Base-by-base conservation (phyloP, 2,329 filamentous ascomycete species). In the Nemania sp. region DNA sequence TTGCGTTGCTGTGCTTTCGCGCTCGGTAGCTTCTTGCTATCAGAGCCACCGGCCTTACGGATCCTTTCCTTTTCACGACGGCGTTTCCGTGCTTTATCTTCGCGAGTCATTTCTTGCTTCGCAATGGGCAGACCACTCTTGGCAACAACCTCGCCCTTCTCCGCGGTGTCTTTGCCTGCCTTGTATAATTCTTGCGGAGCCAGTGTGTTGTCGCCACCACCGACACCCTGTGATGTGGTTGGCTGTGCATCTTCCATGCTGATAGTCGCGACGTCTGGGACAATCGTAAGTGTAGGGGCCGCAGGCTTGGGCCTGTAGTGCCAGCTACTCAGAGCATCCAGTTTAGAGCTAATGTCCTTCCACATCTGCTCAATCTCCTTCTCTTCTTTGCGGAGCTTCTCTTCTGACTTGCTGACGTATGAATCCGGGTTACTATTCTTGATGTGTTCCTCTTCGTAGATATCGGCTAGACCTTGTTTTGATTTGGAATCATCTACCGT, bases 191-290 rank as follows among this genome's bases (percentile, higher is more conserved):
- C 94, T 69, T 97, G 94, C 2, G 94, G 94, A 40, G 94, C 94
- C 56, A 99, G 82, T 77, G 88, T 88, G 66, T 86, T 89, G 60
- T 83, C 77, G 40, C 80, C 82, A 49, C 84, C 84, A 12, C 80
- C 79, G 54, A 91, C 83, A 36, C 88, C 90, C 66, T 86, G 86
- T 37, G 89, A 89, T 0, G 88, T 90, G 14, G 88, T 87, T 6
- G 94, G 93, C 65, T 96, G 88, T 1, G 91, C 93, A 68, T 99
- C 94, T 76, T 99, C 94, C 89, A 97, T 96, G 62, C 83, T 81
- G 61, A 97, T 86, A 3, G 90, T 91, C n/a, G 92, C 90, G 3
- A 94, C 90, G 72, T 97, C 93, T 22, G 90, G 82, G 28, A 97
- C 88, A 50, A 97, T 89, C 37, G 90, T 92, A 59, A 99, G 83